A percentile compares a stretch with the other conserved stretches of the same genome.
Evolutionary conservation across 257 asterid species (phyloP).

Genomic region (Mitragyna speciosa): DNA sequence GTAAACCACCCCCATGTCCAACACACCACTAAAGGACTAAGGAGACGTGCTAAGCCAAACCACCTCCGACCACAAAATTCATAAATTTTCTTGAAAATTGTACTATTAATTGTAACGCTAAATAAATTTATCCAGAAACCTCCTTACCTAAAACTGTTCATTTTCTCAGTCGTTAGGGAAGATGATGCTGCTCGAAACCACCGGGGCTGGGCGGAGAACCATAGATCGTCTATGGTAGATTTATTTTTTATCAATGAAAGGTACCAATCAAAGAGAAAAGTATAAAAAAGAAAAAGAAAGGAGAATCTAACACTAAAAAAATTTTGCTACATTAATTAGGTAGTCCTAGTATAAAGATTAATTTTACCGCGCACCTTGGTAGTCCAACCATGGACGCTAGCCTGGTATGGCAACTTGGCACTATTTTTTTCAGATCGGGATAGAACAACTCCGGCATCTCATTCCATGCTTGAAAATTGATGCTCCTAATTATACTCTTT

Average conservation of each 20-base stretch:
- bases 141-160: background rate
- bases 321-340: background rate
- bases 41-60: background rate
- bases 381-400: too few relatives aligned
- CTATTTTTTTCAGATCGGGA: background rate
- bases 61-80: background rate
- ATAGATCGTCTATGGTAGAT: background rate
- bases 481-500: background rate
- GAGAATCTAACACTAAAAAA: background rate
- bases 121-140: background rate
- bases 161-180: background rate
- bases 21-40: background rate
- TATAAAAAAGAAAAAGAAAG: too few relatives aligned
- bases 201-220: background rate
- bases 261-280: background rate
- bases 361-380: background rate
- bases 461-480: background rate
- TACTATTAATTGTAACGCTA: background rate
- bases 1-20: background rate
- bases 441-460: constrained; percentile 6
- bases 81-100: background rate
- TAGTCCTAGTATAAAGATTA: background rate
- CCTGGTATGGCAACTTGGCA: background rate
- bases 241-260: background rate
- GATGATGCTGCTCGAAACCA: background rate